phyloP scores from a whole-genome alignment of 768 basidiomycete species.

The Auriscalpium vulgare region DNA sequence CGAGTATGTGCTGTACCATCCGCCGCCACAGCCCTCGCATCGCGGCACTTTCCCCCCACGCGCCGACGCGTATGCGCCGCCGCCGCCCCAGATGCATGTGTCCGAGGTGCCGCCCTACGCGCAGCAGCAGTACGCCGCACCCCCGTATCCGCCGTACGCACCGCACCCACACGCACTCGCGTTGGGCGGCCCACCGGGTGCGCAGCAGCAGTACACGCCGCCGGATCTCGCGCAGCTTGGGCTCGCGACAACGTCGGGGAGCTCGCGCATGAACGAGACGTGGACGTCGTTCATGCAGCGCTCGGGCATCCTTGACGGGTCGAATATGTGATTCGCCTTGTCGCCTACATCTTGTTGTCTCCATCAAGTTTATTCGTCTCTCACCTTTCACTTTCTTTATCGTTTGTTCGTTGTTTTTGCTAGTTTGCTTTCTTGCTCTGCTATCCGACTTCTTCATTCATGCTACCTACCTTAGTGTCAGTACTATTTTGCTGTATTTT shows the following conservation, averaged over 20 bases:
- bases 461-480: no score
- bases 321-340: neutral
- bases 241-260: conserved; percentile 40
- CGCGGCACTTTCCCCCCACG: neutral
- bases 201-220: conserved; percentile 9
- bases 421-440: no score
- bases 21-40: neutral
- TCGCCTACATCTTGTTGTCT: neutral
- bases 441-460: no score
- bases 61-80: neutral
- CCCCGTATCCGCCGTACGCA: neutral
- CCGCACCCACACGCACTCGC: neutral
- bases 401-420: no score
- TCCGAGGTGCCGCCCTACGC: neutral
- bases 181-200: neutral
- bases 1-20: neutral
- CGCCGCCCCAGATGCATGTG: neutral
- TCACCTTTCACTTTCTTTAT: neutral
- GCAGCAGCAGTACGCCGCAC: neutral
- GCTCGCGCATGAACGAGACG: conserved; percentile 43
- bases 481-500: no score
- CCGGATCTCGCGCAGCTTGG: conserved; percentile 52
- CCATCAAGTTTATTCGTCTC: neutral
- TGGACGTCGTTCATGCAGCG: conserved; percentile 60
- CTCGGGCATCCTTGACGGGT: conserved; percentile 35